These are phyloP conservation scores for Dianthus caryophyllus DNA, from an alignment of 148 eudicot genomes.

Conservation along the genomic window DNA sequence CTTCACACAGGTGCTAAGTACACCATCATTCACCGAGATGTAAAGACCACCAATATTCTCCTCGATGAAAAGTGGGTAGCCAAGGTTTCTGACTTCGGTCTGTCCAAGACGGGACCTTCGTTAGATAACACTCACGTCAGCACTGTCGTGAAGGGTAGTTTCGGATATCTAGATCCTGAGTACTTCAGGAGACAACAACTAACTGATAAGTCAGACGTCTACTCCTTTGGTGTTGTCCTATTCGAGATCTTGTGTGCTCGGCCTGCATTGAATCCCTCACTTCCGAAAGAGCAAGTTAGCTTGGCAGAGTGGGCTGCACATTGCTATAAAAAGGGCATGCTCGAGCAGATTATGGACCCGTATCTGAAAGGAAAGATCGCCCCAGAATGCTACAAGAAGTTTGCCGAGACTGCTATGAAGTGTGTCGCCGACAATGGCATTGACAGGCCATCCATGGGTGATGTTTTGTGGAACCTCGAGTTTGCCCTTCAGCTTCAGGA, in stretches of 20 bases:
- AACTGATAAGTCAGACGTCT: slow-evolving; percentile 91
- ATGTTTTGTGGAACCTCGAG: slow-evolving; percentile 94
- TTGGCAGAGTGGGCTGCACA: slow-evolving; percentile 95
- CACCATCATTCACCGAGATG: slow-evolving; percentile 95
- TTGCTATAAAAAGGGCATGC: slow-evolving; percentile 78
- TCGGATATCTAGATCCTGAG: slow-evolving; percentile 92
- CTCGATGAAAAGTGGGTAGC: slow-evolving; percentile 94
- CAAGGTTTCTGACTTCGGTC: slow-evolving; percentile 92
- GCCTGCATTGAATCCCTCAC: slow-evolving; percentile 84
- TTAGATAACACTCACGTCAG: slow-evolving; percentile 91
- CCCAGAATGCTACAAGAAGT: slow-evolving; percentile 84
- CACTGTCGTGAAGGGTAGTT: slow-evolving; percentile 94
- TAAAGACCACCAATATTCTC: slow-evolving; percentile 90
- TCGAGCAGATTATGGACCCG: slow-evolving; percentile 77
- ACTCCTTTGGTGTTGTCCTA: slow-evolving; percentile 88
- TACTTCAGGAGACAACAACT: slow-evolving; percentile 91
- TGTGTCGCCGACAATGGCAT: slow-evolving; percentile 86
- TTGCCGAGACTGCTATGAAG: slow-evolving; percentile 93
- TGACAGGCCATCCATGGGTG: slow-evolving; percentile 97
- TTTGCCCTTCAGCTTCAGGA: slow-evolving; percentile 94
- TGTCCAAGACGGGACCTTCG: slow-evolving; percentile 86
- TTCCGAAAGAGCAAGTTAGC: slow-evolving; percentile 95
- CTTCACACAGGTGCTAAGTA: slow-evolving; percentile 96
- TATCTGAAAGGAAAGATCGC: slow-evolving; percentile 84
- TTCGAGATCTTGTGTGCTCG: slow-evolving; percentile 93